Percentiles rank a stretch among this genome's conserved stretches.
These are phyloP conservation scores for Magnolia kwangsiensis DNA, from an alignment of 164 flowering plant species.

Conservation along the genomic window DNA sequence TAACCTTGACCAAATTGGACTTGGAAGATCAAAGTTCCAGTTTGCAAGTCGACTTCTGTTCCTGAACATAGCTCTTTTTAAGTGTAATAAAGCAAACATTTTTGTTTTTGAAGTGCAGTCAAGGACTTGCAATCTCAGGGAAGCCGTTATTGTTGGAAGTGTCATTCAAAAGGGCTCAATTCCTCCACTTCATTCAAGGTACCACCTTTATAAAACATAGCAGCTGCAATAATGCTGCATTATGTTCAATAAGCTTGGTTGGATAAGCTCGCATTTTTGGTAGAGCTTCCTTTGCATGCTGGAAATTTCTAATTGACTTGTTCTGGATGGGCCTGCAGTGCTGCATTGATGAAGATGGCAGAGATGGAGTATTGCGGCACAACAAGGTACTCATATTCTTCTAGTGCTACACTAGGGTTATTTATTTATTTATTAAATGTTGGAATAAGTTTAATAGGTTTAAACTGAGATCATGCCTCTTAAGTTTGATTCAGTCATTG, in stretches of 20 bases:
- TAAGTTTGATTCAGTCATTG: not conserved
- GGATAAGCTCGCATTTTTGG: not conserved
- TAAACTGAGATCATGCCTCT: not conserved
- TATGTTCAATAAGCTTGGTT: not conserved
- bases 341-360: slow-evolving; percentile 82
- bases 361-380: slow-evolving; percentile 93
- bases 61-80: not conserved
- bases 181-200: slow-evolving; percentile 90
- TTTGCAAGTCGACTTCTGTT: not conserved
- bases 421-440: not conserved
- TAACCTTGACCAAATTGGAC: not conserved
- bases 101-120: slow-evolving; percentile 48
- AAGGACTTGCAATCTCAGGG: slow-evolving; percentile 84
- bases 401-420: not conserved
- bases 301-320: slow-evolving; percentile 12
- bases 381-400: slow-evolving; percentile 56
- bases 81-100: not conserved
- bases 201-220: not conserved
- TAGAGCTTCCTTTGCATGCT: not conserved
- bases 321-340: slow-evolving; percentile 40
- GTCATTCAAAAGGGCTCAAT: slow-evolving; percentile 71
- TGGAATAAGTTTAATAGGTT: not conserved
- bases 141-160: slow-evolving; percentile 93
- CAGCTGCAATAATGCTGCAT: not conserved
- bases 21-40: not conserved